Conservation (phyloP, 2,329 filamentous ascomycete species). For the Pyrenophora graminea region DNA sequence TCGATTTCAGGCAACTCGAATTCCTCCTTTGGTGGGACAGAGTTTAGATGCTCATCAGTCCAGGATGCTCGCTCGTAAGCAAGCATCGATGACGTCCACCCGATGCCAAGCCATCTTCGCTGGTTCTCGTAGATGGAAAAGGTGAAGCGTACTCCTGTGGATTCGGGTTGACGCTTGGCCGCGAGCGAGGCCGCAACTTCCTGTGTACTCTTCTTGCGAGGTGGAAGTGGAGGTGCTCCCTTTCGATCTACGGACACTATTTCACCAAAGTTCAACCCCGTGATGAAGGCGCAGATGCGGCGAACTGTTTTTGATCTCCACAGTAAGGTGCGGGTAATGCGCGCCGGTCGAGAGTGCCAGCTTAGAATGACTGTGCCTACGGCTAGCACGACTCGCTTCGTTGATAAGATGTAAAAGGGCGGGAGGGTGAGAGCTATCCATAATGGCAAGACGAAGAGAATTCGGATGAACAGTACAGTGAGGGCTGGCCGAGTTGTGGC, state of each 20-base stretch:
- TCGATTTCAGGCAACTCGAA: slow-evolving; percentile 71
- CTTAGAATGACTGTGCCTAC: slow-evolving; percentile 85
- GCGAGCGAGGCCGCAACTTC: slow-evolving; percentile 53
- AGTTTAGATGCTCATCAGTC: slow-evolving; percentile 94
- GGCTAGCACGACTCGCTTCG: slow-evolving; percentile 79
- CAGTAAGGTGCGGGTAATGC: slow-evolving; percentile 82
- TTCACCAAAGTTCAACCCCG: slow-evolving; percentile 74
- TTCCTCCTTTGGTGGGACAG: slow-evolving; percentile 73
- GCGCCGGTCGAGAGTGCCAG: slow-evolving; percentile 87
- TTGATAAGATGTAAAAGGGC: slow-evolving; percentile 83
- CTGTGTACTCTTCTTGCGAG: slow-evolving; percentile 52
- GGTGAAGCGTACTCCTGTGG: slow-evolving; percentile 88
- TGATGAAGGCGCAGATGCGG: slow-evolving; percentile 70
- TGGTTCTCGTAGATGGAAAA: slow-evolving; percentile 98
- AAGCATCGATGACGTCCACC: slow-evolving; percentile 91
- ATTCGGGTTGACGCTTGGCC: slow-evolving; percentile 51
- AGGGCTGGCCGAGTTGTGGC: slow-evolving; percentile 89
- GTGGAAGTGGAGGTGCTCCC: slow-evolving; percentile 45
- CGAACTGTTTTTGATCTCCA: slow-evolving; percentile 85
- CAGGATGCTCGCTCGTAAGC: slow-evolving; percentile 87
- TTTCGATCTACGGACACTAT: slow-evolving; percentile 31
- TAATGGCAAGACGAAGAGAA: slow-evolving; percentile 82
- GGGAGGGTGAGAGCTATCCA: slow-evolving; percentile 85
- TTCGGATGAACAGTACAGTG: slow-evolving; percentile 85
- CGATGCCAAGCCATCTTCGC: slow-evolving; percentile 88